Evolutionary conservation across 306 rosid genomes (phyloP), one percentile per base, ranked within the genome.

Genomic region (Nissolia schottii): DNA sequence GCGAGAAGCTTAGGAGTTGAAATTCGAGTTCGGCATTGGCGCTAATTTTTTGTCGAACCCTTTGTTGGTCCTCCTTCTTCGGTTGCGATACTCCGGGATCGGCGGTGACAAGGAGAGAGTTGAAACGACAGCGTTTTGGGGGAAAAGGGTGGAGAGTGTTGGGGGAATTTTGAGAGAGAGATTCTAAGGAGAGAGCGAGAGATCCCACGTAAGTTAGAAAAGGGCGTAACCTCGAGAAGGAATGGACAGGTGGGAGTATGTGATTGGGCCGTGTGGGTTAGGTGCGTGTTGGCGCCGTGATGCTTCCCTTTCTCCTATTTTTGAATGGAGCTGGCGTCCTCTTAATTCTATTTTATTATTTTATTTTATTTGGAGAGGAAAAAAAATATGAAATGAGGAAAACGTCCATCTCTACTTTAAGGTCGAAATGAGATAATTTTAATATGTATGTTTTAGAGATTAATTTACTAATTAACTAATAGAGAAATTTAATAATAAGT

Each of bases 161-260:
- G 75, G 24, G 24, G 62, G 53, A 64, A 35, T 61, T 64, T 62
- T 65, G 79, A 49, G 80, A 19, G 68, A 19, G 71, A 76, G 68
- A 64, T 68, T 76, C 78, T 49, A 34, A 63, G 59, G 55, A 70
- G 74, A 64, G 60, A 67, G 85, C 58, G 75, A 63, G 72, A 78
- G 88, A 87, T 85, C 92, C 87, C 84, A 83, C 89, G 91, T 67
- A 81, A 75, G 86, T 75, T 13, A 71, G 78, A 54, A 74, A 74
- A 81, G 18, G 29, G 23, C 19, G 81, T 67, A 85, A 54, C 86
- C 71, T 65, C 12, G 71, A 64, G 67, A 57, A 37, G 72, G 2
- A 71, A 12, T 18, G 1, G 77, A 65, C 86, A 82, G 87, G 91
- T 84, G 93, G 76, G 2, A 2, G 0, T 0, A 0, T 3, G 0